Conservation (phyloP, 192 early-diverging fungal species). For the Podila minutissima region DNA sequence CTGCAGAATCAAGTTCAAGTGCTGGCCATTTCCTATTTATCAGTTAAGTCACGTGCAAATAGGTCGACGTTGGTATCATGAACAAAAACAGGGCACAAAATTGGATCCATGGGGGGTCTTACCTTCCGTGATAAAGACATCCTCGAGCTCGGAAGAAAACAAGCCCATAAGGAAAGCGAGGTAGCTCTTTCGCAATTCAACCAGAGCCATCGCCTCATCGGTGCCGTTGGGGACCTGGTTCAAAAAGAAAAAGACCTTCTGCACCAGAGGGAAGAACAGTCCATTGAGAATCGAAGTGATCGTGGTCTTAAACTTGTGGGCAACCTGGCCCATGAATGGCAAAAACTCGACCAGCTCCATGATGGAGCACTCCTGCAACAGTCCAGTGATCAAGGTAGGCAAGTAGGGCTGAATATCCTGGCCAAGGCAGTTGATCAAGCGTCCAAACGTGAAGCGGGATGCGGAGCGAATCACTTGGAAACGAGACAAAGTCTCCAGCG, state of each 20-base stretch:
- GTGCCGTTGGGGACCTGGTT: conserved; percentile 87
- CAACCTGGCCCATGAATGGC: conserved; percentile 82
- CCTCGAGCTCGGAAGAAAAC: conserved; percentile 84
- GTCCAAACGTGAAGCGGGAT: conserved; percentile 81
- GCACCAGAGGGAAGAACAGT: conserved; percentile 81
- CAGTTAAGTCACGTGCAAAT: neutral
- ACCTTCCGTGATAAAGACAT: conserved; percentile 77
- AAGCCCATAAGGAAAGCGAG: conserved; percentile 80
- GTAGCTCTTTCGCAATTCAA: conserved; percentile 85
- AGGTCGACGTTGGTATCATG: neutral
- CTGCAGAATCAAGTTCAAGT: conserved; percentile 70
- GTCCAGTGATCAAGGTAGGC: conserved; percentile 77
- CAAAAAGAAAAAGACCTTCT: conserved; percentile 85
- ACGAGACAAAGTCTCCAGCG: conserved; percentile 69
- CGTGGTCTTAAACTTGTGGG: conserved; percentile 92
- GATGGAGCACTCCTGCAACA: conserved; percentile 79
- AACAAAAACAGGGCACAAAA: neutral
- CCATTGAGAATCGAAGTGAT: conserved; percentile 77
- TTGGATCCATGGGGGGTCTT: conserved; percentile 41
- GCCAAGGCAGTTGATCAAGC: conserved; percentile 89
- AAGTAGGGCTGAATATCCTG: conserved; percentile 83
- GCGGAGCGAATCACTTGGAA: conserved; percentile 77
- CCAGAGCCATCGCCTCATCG: conserved; percentile 82
- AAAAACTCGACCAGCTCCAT: conserved; percentile 88
- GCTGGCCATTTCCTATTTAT: conserved; percentile 65